Percentiles rank a stretch among this genome's conserved stretches.
These are phyloP conservation scores for Beverwykella pulmonaria DNA, from an alignment of 495 filamentous ascomycete genomes.

Conservation along the genomic window DNA sequence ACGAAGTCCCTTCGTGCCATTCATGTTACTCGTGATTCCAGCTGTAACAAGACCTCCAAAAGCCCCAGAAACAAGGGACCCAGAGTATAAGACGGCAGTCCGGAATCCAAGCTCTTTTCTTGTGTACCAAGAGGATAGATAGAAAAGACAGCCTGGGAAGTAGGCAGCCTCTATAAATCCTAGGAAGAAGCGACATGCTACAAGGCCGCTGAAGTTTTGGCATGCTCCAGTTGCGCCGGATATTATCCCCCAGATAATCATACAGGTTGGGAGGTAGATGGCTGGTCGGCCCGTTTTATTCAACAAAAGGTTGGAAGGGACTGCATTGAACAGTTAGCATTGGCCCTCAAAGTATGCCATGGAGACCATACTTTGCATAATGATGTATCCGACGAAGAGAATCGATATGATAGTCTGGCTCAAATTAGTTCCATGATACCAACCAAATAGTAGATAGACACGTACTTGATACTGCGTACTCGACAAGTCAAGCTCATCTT, in stretches of 20 bases:
- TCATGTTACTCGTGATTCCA: conserved; percentile 45
- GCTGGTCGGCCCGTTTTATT: conserved; percentile 55
- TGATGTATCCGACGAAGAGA: conserved; percentile 70
- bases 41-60: conserved; percentile 49
- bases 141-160: conserved; percentile 41
- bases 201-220: conserved; percentile 56
- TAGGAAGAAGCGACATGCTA: conserved; percentile 56
- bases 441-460: background rate
- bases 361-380: conserved; percentile 33
- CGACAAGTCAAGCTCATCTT: conserved; percentile 53
- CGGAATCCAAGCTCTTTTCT: conserved; percentile 59
- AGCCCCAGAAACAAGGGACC: conserved; percentile 46
- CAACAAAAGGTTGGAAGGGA: conserved; percentile 63
- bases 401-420: conserved; percentile 65
- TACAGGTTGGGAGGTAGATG: conserved; percentile 50
- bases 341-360: background rate
- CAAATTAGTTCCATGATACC: background rate
- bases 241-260: conserved; percentile 56
- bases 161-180: conserved; percentile 47
- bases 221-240: conserved; percentile 55
- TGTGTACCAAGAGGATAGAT: conserved; percentile 64
- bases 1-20: conserved; percentile 46
- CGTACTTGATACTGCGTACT: conserved; percentile 53
- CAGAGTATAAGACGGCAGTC: conserved; percentile 56
- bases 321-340: conserved; percentile 23